Evolutionary conservation across 2,329 filamentous ascomycete species (phyloP), one percentile per base, ranked within the genome.

Genomic region (Cyphellophora attinorum): DNA sequence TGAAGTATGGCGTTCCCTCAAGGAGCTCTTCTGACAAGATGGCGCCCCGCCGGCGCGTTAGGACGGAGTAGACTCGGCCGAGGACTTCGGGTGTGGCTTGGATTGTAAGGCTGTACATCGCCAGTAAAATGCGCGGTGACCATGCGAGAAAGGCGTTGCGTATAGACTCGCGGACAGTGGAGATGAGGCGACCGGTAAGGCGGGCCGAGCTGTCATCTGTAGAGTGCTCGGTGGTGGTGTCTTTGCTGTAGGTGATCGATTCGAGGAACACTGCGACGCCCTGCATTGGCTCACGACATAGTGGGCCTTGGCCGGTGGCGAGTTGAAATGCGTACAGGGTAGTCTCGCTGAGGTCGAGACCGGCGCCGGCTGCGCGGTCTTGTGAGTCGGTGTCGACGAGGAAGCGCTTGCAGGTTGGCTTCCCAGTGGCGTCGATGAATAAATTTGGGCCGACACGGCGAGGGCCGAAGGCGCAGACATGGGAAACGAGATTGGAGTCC

Each of bases 61-160:
- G 78, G n/a, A 96, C 89, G 47, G 84, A 85, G 67, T 98, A 98
- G 19, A 96, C 91, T 18, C 85, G 80, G 14, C 91, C 91, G 4
- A 98, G 76, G 27, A 96, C 91, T 60, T 96, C 91, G 51, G 88
- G 78, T 76, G 49, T 56, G 18, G 89, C 86, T 70, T 96, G 91
- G 51, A 98, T 96, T 57, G 96, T 91, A 57, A 89, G 94, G 36
- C 77, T 85, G 65, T 98, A 98, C 85, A 96, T 96, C 33, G 91
- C 91, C 29, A 98, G 76, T 64, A 96, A 76, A 47, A 98, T 74
- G n/a, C 91, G 79, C 0, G 91, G 84, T 25, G 81, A 89, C 91
- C 91, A 98, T 66, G 96, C 91, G 12, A 95, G 67, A 67, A 96
- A 94, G 14, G 80, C 89, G 44, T 79, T 69, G 33, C 80, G 75